Percentiles rank a stretch among this genome's conserved stretches.
Evolutionary conservation across 345 rosid species (phyloP).

Genomic region (Citrus medica): DNA sequence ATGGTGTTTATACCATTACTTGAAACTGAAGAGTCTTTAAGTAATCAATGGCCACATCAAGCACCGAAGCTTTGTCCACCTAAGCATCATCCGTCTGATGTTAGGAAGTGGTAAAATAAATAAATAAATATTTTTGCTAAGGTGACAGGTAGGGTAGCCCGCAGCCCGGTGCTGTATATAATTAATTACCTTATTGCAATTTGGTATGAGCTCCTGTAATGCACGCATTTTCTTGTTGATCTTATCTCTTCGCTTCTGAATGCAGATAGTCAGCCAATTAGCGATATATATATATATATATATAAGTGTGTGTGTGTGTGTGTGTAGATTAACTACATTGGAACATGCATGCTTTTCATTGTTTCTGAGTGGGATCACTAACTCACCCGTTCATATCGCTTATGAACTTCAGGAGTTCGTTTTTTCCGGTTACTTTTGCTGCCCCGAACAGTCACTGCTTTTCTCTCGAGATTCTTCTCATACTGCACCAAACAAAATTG

Average conservation of each 20-base stretch:
- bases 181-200: conserved; percentile 52
- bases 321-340: neutral
- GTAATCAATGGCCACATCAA: conserved; percentile 70
- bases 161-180: too few relatives aligned
- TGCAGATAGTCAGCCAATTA: neutral
- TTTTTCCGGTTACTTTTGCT: conserved; percentile 24
- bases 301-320: too few relatives aligned
- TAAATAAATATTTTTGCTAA: neutral
- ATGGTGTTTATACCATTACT: conserved; percentile 49
- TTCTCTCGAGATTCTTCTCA: conserved; percentile 25
- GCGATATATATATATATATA: neutral
- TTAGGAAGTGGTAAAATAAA: neutral
- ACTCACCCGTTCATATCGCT: conserved; percentile 43
- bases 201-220: conserved; percentile 66
- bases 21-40: conserved; percentile 68
- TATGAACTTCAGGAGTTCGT: conserved; percentile 38
- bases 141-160: too few relatives aligned
- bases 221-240: conserved; percentile 67
- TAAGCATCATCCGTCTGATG: conserved; percentile 6
- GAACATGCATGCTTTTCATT: neutral
- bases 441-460: conserved; percentile 27
- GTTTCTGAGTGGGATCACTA: neutral
- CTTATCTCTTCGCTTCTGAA: conserved; percentile 55
- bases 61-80: conserved; percentile 64
- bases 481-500: conserved; percentile 29